A percentile compares a stretch with the other conserved stretches of the same genome.
These are phyloP conservation scores for Capsella rubella DNA, from an alignment of 441 rosid genomes.

Conservation along the genomic window DNA sequence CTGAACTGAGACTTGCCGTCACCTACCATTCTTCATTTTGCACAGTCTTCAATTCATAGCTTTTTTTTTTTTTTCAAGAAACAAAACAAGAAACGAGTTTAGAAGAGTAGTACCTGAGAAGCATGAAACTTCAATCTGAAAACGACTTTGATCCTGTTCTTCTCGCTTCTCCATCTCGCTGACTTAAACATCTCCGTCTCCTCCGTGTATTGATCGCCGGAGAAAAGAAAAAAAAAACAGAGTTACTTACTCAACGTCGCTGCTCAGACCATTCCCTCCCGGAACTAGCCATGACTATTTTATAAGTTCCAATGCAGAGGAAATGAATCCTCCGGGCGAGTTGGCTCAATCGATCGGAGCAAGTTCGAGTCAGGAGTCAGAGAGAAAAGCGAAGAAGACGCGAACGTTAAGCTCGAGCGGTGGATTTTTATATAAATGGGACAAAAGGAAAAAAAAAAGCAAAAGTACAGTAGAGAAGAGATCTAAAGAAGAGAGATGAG, in stretches of 20 bases:
- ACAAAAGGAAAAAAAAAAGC: background rate
- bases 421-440: slow-evolving; percentile 43
- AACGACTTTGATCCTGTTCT: slow-evolving; percentile 78
- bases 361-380: slow-evolving; percentile 28
- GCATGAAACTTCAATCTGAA: slow-evolving; percentile 91
- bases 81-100: background rate
- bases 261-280: slow-evolving; percentile 37
- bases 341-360: slow-evolving; percentile 26
- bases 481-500: slow-evolving; percentile 49
- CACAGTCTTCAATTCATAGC: no score
- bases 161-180: slow-evolving; percentile 86
- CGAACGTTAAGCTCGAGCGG: slow-evolving; percentile 44
- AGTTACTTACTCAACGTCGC: slow-evolving; percentile 43
- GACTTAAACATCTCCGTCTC: slow-evolving; percentile 74
- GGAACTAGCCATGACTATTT: slow-evolving; percentile 44
- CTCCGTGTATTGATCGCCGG: slow-evolving; percentile 52
- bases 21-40: background rate
- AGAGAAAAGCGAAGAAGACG: slow-evolving; percentile 36
- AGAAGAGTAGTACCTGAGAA: slow-evolving; percentile 62
- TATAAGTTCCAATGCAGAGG: slow-evolving; percentile 41
- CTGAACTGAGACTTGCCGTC: background rate
- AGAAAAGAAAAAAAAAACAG: background rate
- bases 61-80: background rate
- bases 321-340: slow-evolving; percentile 9
- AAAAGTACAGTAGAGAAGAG: slow-evolving; percentile 36